A percentile compares a stretch with the other conserved stretches of the same genome.
Conservation (phyloP, 495 filamentous ascomycete genomes). For the Thozetella sp. region DNA sequence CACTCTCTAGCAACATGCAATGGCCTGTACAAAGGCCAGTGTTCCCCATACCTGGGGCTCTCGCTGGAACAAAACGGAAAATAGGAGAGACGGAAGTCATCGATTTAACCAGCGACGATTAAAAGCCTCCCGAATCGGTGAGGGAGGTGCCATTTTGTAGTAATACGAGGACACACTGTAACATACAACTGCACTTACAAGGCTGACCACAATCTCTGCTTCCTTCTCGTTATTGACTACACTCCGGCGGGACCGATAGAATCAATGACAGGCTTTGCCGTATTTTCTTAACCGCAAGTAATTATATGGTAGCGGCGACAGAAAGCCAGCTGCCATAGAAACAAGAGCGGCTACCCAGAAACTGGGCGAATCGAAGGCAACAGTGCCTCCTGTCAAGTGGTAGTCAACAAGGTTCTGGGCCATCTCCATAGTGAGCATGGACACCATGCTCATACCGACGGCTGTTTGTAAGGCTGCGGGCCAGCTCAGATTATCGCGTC, state of each 20-base stretch:
- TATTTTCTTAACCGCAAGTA: constrained; percentile 41
- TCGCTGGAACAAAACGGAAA: neutral
- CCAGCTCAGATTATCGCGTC: constrained; percentile 41
- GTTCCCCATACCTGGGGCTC: neutral
- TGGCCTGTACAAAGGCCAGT: too few species aligned
- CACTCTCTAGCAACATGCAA: neutral
- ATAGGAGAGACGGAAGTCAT: neutral
- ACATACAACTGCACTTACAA: too few species aligned
- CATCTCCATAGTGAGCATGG: constrained; percentile 49
- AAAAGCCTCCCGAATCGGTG: too few species aligned
- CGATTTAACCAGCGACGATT: neutral
- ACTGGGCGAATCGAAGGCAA: constrained; percentile 31
- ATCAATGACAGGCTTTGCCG: constrained; percentile 25
- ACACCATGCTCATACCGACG: constrained; percentile 50
- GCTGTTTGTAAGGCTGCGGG: constrained; percentile 37
- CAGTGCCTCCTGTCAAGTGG: constrained; percentile 44
- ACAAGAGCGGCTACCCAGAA: constrained; percentile 37
- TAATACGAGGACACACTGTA: too few species aligned
- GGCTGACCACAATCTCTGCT: too few species aligned
- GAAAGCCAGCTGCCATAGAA: constrained; percentile 40
- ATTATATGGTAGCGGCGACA: constrained; percentile 50
- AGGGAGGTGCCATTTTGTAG: too few species aligned
- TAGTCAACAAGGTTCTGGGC: constrained; percentile 48
- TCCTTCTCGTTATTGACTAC: too few species aligned
- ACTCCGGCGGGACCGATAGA: too few species aligned